Base-by-base conservation (phyloP, 2,329 filamentous ascomycete species). In the Amesomyces nigricolor region DNA sequence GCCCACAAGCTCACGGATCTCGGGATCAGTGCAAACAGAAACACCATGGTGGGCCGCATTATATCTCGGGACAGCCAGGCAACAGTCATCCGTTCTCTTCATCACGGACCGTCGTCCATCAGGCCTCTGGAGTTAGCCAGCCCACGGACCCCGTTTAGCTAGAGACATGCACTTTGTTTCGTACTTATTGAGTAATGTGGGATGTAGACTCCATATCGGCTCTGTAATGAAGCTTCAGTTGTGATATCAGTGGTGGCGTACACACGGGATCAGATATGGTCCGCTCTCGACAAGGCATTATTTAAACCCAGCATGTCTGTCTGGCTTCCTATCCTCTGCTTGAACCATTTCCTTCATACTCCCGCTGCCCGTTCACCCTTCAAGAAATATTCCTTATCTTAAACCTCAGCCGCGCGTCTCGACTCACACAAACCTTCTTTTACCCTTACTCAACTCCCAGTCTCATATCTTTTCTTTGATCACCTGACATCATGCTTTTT, bases 401-500 rank as follows among this genome's bases (percentile, higher is more conserved):
- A 10, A 2, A 17, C 5, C 9, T 13, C 9, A 35, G 32, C 32
- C 32, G 11, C 9, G 3, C 17, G 5, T 26, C 35, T 30, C 13
- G 6, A 9, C 32, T 22, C 35, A 26, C 37, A 11, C 37, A 47
- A 43, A 14, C 10, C 35, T 22, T 44, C 16, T 16, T 1, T 35
- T 17, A 11, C 16, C 10, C 32, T 38, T 8, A 9, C 19, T 44
- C 19, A 14, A 9, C 22, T 30, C 26, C 4, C 14, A 2, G 14
- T 17, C 11, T 11, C 29, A 16, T 10, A 19, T 13, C 30, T 4
- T n/a, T 48, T 22, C 9, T 30, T 38, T 29, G 14, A 26, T 38
- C 40, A 35, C 5, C 38, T 42, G 43, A 2, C 51, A 64, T 30
- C 35, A 77, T 78, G 73, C 40, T 60, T 10, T 52, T 47, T 38